These are phyloP conservation scores for Camellia sinensis DNA, from an alignment of 148 eudicot species.

Conservation along the genomic window DNA sequence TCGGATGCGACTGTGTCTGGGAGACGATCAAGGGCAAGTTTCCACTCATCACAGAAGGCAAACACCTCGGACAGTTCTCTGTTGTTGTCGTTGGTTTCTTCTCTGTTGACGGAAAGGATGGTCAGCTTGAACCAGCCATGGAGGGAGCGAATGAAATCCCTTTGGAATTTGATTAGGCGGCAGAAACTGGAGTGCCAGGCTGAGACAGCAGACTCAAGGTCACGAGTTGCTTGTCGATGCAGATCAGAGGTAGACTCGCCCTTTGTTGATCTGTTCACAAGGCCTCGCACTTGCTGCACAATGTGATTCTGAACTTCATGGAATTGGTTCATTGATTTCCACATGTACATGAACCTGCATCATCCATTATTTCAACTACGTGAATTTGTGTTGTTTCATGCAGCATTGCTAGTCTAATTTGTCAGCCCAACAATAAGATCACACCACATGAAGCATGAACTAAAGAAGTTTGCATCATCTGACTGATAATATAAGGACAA, in stretches of 20 bases:
- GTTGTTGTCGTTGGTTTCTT: slow-evolving; percentile 25
- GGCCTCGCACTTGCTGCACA: slow-evolving; percentile 97
- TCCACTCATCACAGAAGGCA: slow-evolving; percentile 83
- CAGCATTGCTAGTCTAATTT: neutral
- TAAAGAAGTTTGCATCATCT: neutral
- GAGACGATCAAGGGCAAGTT: slow-evolving; percentile 78
- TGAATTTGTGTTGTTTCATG: neutral
- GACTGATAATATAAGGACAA: neutral
- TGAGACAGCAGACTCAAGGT: slow-evolving; percentile 83
- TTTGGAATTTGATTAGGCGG: slow-evolving; percentile 74
- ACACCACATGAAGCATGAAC: neutral
- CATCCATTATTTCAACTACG: slow-evolving; percentile 10
- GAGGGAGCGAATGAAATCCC: slow-evolving; percentile 79
- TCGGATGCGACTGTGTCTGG: slow-evolving; percentile 93
- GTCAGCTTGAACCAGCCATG: slow-evolving; percentile 91
- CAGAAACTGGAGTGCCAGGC: slow-evolving; percentile 94
- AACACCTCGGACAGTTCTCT: slow-evolving; percentile 49
- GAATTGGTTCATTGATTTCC: slow-evolving; percentile 89
- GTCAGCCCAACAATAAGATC: neutral
- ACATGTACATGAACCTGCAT: slow-evolving; percentile 97
- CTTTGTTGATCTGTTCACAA: slow-evolving; percentile 51
- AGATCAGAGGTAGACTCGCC: slow-evolving; percentile 83
- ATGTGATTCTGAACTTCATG: slow-evolving; percentile 88
- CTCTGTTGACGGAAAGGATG: slow-evolving; percentile 59
- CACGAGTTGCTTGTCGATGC: slow-evolving; percentile 93